Conservation (phyloP, 257 asterid genomes). For the Apocynum venetum region DNA sequence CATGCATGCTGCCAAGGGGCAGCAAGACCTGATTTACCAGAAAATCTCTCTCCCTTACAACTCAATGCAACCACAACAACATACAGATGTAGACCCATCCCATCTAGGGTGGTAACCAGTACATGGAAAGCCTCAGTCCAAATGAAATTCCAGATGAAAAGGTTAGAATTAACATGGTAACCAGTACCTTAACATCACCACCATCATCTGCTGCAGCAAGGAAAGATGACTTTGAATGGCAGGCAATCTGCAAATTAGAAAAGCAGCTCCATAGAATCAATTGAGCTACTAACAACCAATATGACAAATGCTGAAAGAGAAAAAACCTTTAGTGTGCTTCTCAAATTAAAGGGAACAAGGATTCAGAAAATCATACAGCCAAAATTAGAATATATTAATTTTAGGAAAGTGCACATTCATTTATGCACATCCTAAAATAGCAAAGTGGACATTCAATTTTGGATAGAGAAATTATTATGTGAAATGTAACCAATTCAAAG, state of each 20-base stretch:
- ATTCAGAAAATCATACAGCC: neutral
- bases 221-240: constrained; percentile 76
- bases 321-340: neutral
- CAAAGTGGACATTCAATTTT: neutral
- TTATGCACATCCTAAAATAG: neutral
- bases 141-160: neutral
- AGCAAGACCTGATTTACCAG: neutral
- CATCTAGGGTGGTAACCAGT: neutral
- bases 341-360: neutral
- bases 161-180: constrained; percentile 5
- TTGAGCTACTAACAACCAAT: neutral
- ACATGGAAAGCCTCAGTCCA: neutral
- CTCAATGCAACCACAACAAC: neutral
- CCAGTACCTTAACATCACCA: constrained; percentile 88
- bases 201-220: constrained; percentile 94
- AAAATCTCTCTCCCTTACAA: neutral
- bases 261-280: constrained; percentile 1
- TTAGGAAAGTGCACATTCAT: neutral
- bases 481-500: neutral
- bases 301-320: neutral
- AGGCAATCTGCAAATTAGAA: constrained; percentile 51
- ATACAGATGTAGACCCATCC: neutral
- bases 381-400: too few species aligned
- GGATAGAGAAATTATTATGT: neutral
- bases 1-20: neutral